A percentile compares a stretch with the other conserved stretches of the same genome.
Conservation (phyloP, 2,329 filamentous ascomycete species). For the Calonectria montana region DNA sequence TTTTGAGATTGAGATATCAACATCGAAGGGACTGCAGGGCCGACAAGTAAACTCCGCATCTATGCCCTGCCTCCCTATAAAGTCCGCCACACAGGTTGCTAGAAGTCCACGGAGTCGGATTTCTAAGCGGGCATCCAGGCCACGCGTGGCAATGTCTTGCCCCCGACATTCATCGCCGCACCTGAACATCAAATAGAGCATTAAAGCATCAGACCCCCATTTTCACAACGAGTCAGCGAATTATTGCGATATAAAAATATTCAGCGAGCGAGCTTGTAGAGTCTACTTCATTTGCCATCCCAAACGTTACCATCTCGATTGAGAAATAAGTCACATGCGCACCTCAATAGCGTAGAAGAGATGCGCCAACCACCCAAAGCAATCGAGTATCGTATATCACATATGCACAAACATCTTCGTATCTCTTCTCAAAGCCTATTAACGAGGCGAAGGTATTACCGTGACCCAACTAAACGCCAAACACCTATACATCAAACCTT, state of each 20-base stretch:
- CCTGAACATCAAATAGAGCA: too few relatives aligned
- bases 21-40: neutral
- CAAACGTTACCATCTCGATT: neutral
- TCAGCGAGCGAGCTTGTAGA: neutral
- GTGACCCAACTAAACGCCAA: slow-evolving; percentile 17
- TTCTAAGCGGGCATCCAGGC: slow-evolving; percentile 11
- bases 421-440: slow-evolving; percentile 4
- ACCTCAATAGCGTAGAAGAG: neutral
- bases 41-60: slow-evolving; percentile 23
- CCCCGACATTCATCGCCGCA: neutral
- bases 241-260: neutral
- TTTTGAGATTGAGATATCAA: neutral
- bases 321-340: neutral
- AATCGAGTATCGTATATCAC: neutral
- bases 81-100: slow-evolving; percentile 20
- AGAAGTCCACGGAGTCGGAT: slow-evolving; percentile 5
- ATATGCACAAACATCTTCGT: neutral
- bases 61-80: slow-evolving; percentile 3
- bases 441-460: slow-evolving; percentile 21
- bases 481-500: slow-evolving; percentile 14
- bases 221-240: neutral
- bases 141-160: neutral
- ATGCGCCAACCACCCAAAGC: neutral
- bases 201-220: neutral
- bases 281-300: neutral